These are phyloP conservation scores for Populus ilicifolia DNA, from an alignment of 345 rosid species.

Conservation along the genomic window DNA sequence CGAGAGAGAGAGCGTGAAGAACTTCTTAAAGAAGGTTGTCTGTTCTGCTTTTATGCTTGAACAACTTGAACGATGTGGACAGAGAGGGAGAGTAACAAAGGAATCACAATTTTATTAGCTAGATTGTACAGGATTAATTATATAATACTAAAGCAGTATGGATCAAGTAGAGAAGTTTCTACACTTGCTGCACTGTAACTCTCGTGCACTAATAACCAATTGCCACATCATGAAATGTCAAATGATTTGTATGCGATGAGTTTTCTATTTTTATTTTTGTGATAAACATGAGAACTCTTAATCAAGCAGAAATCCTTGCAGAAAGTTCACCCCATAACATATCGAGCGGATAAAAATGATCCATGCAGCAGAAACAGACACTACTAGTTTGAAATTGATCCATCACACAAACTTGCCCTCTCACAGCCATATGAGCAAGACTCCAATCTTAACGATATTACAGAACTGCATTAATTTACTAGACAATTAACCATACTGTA, in stretches of 20 bases:
- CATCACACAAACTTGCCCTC: not conserved
- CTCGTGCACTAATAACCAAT: not conserved
- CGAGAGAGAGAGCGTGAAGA: constrained; percentile 6
- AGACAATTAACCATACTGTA: not conserved
- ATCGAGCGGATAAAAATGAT: not conserved
- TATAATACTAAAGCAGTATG: not conserved
- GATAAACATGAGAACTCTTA: not conserved
- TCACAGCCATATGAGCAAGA: not conserved
- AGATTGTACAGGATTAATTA: not conserved
- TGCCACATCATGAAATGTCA: not conserved
- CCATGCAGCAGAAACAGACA: not conserved
- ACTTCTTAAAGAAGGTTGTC: constrained; percentile 19
- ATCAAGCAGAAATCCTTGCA: not conserved
- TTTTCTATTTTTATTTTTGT: not conserved
- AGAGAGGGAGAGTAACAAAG: not conserved
- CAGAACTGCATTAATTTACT: not conserved
- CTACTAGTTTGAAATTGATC: not conserved
- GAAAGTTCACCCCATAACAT: not conserved
- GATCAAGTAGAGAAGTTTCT: not conserved
- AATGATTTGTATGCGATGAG: not conserved
- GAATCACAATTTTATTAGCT: not conserved
- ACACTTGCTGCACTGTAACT: not conserved
- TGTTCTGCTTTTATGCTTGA: constrained; percentile 20
- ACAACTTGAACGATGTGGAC: not conserved
- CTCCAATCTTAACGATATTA: not conserved